Base-by-base conservation (phyloP, 805 yeast genomes). In the Kodamaea lidongshanica region DNA sequence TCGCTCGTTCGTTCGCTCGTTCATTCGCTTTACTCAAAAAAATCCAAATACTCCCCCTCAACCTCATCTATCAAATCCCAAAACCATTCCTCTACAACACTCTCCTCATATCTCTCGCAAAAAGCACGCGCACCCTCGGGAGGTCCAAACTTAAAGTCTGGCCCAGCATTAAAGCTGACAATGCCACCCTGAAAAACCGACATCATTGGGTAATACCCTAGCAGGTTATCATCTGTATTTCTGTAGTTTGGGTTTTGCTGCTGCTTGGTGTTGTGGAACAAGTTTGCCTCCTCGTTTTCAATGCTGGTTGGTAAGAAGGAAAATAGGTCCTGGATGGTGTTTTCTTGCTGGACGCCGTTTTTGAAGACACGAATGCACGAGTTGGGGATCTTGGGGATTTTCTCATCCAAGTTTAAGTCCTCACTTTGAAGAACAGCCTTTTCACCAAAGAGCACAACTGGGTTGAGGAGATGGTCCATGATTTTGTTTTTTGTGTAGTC, bases 161-260 rank as follows among this genome's bases (percentile, higher is more conserved):
- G 80, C 0, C 87, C 82, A 3, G 85, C 66, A 39, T 82, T 77
- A 34, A 89, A 52, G 36, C 71, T 62, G 4, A 84, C 94, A 7
- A 70, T 60, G 0, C 97, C 97, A 3, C 80, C 80, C 41, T 74
- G 75, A 50, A 74, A 92, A 15, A 81, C 82, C 32, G 95, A 82
- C 19, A 85, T 67, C 61, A 87, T 84, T 1, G 98, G 97, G 56
- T 78, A 92, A 51, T 92, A 92, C 0, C 97, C 98, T 32, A 86
- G 57, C 24, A 74, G 61, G 1, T 95, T 95, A 50, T 92, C 96
- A 50, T 92, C 94, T 45, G 73, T 46, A 50, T 65, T 42, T 27
- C 48, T 42, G 41, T 57, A 59, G 27, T 51, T 59, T 40, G 56
- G 61, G 39, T 64, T 54, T 37, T 50, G 65, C 40, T 44, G 56